Percentiles rank a stretch among this genome's conserved stretches.
These are phyloP conservation scores for Aureobasidium pullulans DNA, from an alignment of 2,329 filamentous ascomycete genomes.

Conservation along the genomic window DNA sequence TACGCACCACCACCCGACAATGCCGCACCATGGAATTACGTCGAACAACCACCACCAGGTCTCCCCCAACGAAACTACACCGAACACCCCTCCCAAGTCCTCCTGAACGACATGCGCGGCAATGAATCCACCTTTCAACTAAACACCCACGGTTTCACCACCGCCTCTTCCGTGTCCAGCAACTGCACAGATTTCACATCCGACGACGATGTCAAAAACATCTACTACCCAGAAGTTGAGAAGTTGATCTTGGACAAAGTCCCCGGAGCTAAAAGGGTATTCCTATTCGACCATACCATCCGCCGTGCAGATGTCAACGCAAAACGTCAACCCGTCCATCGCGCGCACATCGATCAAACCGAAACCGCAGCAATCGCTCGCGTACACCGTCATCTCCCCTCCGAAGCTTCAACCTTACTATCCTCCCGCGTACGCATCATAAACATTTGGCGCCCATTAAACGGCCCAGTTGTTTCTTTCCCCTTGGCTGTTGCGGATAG, in stretches of 20 bases:
- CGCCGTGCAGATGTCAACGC: constrained; percentile 56
- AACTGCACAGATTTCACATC: constrained; percentile 56
- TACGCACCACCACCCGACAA: constrained; percentile 55
- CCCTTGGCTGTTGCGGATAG: constrained; percentile 54
- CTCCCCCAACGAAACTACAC: constrained; percentile 59
- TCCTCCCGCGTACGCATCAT: constrained; percentile 69
- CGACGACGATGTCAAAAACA: constrained; percentile 58
- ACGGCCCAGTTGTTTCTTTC: constrained; percentile 48
- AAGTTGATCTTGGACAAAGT: constrained; percentile 63
- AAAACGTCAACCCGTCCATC: constrained; percentile 59
- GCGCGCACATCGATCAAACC: constrained; percentile 82
- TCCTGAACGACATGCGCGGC: constrained; percentile 66
- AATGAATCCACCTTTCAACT: constrained; percentile 59
- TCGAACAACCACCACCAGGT: constrained; percentile 56
- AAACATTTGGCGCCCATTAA: constrained; percentile 72
- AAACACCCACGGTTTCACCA: constrained; percentile 67
- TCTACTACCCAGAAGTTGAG: constrained; percentile 89
- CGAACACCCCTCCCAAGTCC: constrained; percentile 43
- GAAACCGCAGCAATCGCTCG: constrained; percentile 56
- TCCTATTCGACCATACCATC: constrained; percentile 85
- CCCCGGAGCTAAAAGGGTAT: constrained; percentile 57
- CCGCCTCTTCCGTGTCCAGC: constrained; percentile 50
- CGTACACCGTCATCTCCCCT: constrained; percentile 58
- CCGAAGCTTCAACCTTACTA: constrained; percentile 61
- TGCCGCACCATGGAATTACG: constrained; percentile 49